Evolutionary conservation across 352 stramenopile genomes (phyloP), one percentile per base, ranked within the genome.

Genomic region (Phytophthora sp.): DNA sequence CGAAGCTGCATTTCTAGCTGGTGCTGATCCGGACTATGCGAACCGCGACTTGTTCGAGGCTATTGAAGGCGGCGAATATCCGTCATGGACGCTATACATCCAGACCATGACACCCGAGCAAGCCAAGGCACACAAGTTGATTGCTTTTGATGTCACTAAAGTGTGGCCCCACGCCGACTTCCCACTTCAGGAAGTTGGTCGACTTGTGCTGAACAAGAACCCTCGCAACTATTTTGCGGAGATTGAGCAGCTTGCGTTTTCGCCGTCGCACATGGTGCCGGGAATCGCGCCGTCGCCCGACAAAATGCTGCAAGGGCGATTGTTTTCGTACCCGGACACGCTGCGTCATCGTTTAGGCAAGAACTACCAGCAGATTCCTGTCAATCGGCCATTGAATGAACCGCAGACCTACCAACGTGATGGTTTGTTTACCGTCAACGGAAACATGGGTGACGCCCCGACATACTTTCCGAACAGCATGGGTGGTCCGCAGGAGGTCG

Each of bases 121-220:
- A 62, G 87, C 89, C 3, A 67, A 86, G 21, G 32, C 74, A 9
- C 54, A 65, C 38, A 65, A 70, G 23, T 87, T 89, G 26, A 76
- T 97, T 57, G 85, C 90, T 5, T 97, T 97, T 66, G 90, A 97
- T 54, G 74, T 97, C 38, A 97, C 90, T 43, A 97, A 97, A 77
- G 69, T 97, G 54, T 97, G 90, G 89, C 73, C 90, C 13, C 89
- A 97, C 61, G 44, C 42, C 6, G 60, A 91, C 15, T 97, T 89
- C 60, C 89, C 88, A 6, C 75, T 97, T 18, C 56, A 76, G 18
- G 74, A 94, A 66, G 86, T 97, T 4, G 91, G 89, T 1, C 56
- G 80, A 13, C 59, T 97, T 21, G 84, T 91, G 13, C 69, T 97
- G 4, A 92, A 97, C 79, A 64, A 80, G 28, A 97, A 97, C 52